Evolutionary conservation across 192 early-diverging fungal species (phyloP).

Genomic region (Coemansia sp.): DNA sequence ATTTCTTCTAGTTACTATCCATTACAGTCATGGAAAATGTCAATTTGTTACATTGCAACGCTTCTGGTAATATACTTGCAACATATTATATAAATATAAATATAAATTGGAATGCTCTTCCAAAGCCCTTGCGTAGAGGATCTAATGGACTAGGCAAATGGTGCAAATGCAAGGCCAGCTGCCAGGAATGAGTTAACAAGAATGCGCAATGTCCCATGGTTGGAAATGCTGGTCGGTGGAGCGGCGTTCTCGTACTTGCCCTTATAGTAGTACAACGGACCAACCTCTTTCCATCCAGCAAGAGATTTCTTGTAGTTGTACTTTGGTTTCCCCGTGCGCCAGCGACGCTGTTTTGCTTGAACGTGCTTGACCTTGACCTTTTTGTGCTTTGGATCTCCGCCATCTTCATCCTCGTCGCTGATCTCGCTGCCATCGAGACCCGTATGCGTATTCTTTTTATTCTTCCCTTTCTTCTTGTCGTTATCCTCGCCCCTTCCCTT

Average conservation of each 20-base stretch:
- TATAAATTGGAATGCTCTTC: not conserved
- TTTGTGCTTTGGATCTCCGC: constrained; percentile 18
- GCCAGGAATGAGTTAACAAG: not conserved
- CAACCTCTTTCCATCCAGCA: constrained; percentile 49
- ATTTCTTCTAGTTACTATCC: not conserved
- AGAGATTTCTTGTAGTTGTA: constrained; percentile 48
- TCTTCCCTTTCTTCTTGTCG: constrained; percentile 13
- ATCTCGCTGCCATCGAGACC: constrained; percentile 50
- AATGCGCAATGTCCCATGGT: not conserved
- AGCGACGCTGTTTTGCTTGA: constrained; percentile 39
- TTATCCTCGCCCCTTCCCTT: constrained; percentile 13
- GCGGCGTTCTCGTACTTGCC: constrained; percentile 49
- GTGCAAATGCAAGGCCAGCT: not conserved
- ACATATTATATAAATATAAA: not conserved
- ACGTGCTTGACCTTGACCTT: constrained; percentile 42
- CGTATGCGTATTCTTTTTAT: constrained; percentile 45
- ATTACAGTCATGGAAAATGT: no score
- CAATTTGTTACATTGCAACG: not conserved
- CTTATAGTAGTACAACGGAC: constrained; percentile 49
- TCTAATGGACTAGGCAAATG: not conserved
- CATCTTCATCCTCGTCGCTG: constrained; percentile 33
- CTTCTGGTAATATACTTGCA: not conserved
- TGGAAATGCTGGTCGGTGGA: not conserved
- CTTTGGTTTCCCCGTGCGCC: constrained; percentile 49
- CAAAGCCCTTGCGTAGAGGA: not conserved